Conservation (phyloP, 257 asterid species). For the Eucommia ulmoides region DNA sequence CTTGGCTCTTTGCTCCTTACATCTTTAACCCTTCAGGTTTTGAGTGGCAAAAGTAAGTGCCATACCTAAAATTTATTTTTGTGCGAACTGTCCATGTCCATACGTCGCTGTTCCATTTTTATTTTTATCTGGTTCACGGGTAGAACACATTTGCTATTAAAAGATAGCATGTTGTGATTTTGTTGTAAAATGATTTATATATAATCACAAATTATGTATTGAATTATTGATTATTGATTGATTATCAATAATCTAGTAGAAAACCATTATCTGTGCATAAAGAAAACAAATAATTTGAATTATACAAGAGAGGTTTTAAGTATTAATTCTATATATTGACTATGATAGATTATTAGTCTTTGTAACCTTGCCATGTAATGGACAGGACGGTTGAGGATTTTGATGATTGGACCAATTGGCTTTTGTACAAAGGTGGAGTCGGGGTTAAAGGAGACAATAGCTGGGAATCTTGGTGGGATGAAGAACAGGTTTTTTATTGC, state of each 20-base stretch:
- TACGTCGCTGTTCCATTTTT: too few relatives aligned
- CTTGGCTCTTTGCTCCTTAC: conserved; percentile 97
- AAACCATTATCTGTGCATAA: too few relatives aligned
- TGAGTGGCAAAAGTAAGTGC: conserved; percentile 97
- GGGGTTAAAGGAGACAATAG: conserved; percentile 90
- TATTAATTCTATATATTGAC: not conserved
- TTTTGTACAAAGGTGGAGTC: conserved; percentile 94
- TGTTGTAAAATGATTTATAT: too few relatives aligned
- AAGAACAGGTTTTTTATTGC: conserved; percentile 66
- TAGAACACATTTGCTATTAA: too few relatives aligned
- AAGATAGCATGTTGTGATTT: too few relatives aligned
- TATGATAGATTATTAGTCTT: not conserved
- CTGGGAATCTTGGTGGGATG: conserved; percentile 99
- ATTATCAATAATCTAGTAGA: too few relatives aligned
- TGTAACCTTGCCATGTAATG: conserved; percentile 5
- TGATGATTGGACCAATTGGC: conserved; percentile 99
- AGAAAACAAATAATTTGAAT: too few relatives aligned
- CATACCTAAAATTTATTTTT: not conserved
- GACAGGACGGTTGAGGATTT: conserved; percentile 96
- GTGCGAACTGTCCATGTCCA: too few relatives aligned
- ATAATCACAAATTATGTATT: too few relatives aligned
- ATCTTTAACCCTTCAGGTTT: conserved; percentile 98
- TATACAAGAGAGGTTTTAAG: too few relatives aligned
- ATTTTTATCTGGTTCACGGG: too few relatives aligned
- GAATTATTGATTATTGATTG: too few relatives aligned